These are phyloP conservation scores for Acanthamoeba royreba DNA, from an alignment of 208 protist species.

Conservation along the genomic window DNA sequence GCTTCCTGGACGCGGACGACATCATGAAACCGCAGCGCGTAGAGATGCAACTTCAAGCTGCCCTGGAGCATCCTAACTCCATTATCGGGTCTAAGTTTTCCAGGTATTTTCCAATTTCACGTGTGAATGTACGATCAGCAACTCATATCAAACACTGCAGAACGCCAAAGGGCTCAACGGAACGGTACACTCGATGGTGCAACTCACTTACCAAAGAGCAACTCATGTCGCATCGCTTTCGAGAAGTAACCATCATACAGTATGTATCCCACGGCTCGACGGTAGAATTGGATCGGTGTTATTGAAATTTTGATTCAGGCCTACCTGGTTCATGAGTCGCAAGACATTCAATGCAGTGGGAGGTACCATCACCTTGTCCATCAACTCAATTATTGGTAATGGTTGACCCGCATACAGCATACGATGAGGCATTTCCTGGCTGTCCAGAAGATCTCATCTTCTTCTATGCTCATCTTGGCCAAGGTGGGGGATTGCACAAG, in stretches of 20 bases:
- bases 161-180: conserved; percentile 29
- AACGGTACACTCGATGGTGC: conserved; percentile 41
- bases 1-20: conserved; percentile 41
- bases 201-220: conserved; percentile 18
- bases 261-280: too few relatives aligned
- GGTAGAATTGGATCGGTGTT: too few relatives aligned
- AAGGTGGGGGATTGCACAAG: background rate
- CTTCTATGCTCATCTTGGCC: conserved; percentile 5
- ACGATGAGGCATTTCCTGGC: background rate
- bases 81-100: conserved; percentile 36
- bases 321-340: conserved; percentile 45
- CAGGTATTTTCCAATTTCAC: too few relatives aligned
- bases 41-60: background rate
- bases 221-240: conserved; percentile 39
- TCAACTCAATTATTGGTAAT: too few relatives aligned
- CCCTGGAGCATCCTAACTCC: background rate
- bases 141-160: too few relatives aligned
- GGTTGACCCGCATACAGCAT: background rate
- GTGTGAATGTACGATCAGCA: background rate
- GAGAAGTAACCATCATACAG: conserved; percentile 46
- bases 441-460: conserved; percentile 15
- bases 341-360: conserved; percentile 2
- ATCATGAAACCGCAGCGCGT: conserved; percentile 36
- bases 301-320: background rate
- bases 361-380: background rate